A percentile compares a stretch with the other conserved stretches of the same genome.
Evolutionary conservation across 2,329 filamentous ascomycete species (phyloP).

Genomic region (Penicillium sp.): DNA sequence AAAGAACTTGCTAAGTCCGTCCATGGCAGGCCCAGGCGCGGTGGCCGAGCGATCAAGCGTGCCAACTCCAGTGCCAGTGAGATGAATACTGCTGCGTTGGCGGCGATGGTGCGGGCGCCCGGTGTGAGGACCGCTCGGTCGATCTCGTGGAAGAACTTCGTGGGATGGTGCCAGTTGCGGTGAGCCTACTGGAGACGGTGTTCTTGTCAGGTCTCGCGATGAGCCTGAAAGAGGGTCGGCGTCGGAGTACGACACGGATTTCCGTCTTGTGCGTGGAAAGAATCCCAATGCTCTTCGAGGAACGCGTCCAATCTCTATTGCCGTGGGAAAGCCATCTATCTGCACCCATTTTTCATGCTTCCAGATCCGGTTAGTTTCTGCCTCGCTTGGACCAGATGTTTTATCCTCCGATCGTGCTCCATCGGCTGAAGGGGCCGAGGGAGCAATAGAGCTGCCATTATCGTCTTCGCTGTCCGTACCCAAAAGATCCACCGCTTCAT

Average conservation of each 20-base stretch:
- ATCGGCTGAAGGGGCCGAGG: slow-evolving; percentile 10
- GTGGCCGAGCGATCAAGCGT: slow-evolving; percentile 58
- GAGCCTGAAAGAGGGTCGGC: slow-evolving; percentile 46
- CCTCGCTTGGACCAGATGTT: slow-evolving; percentile 26
- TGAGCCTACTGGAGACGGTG: slow-evolving; percentile 24
- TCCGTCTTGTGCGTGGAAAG: slow-evolving; percentile 85
- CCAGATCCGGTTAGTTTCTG: slow-evolving; percentile 64
- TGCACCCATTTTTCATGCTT: slow-evolving; percentile 85
- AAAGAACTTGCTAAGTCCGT: slow-evolving; percentile 77
- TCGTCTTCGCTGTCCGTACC: slow-evolving; percentile 27
- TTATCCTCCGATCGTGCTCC: slow-evolving; percentile 5
- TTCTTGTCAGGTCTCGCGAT: slow-evolving; percentile 28
- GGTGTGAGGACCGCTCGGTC: slow-evolving; percentile 21
- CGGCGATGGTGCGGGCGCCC: slow-evolving; percentile 35
- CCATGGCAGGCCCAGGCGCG: slow-evolving; percentile 66
- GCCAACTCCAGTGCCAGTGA: slow-evolving; percentile 81
- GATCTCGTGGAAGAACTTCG: slow-evolving; percentile 24
- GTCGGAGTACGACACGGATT: slow-evolving; percentile 60
- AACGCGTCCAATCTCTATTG: slow-evolving; percentile 80
- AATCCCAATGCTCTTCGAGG: slow-evolving; percentile 76
- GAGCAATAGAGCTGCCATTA: slow-evolving; percentile 33
- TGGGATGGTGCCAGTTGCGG: slow-evolving; percentile 25
- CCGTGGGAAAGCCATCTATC: slow-evolving; percentile 63
- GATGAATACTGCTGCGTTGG: slow-evolving; percentile 49
- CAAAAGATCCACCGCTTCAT: slow-evolving; percentile 26